Evolutionary conservation across 2,329 filamentous ascomycete species (phyloP), one percentile per base, ranked within the genome.

Genomic region (Venturia asperata): DNA sequence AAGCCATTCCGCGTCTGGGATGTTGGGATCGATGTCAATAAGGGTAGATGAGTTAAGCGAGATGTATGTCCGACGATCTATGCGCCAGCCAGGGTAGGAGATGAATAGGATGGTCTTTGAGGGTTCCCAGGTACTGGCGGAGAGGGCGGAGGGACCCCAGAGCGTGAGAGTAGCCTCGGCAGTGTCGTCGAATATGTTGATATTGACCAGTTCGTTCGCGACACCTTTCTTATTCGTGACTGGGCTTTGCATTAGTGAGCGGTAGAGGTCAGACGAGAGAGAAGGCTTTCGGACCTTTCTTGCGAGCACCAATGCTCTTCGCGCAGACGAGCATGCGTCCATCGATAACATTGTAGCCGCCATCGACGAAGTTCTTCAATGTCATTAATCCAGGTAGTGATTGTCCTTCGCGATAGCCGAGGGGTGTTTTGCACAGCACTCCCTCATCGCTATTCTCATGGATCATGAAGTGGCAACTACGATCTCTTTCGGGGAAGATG

Each of bases 181-280:
- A 0, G 83, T 86, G 69, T 86, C 79, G 70, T 87, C 85, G 69
- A 85, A 84, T 11, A 87, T 73, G 5, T 76, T 74, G 4, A 87
- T 72, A 58, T 82, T 81, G 34, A 81, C 70, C 15, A 83, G 74
- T 39, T 82, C 77, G 0, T 77, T 74, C n/a, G 74, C 71, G 3
- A 70, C 75, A 49, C 79, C 76, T 37, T 77, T 78, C 67, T 81
- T 83, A 66, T 78, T 80, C 3, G 77, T 77, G 39, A 85, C 77
- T 74, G 69, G n/a, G 27, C 15, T 21, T 13, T n/a, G 10, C 19
- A n/a, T 49, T 52, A 55, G 17, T 63, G 17, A 13, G 30, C 43
- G 19, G 19, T 27, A 15, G 4, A 27, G 21, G 21, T 52, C 27
- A 63, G 15, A 30, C 60, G 9, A 34, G 19, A 13, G 27, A n/a